Evolutionary conservation across 495 filamentous ascomycete species (phyloP).

Genomic region (Hapsidospora chrysogenum): DNA sequence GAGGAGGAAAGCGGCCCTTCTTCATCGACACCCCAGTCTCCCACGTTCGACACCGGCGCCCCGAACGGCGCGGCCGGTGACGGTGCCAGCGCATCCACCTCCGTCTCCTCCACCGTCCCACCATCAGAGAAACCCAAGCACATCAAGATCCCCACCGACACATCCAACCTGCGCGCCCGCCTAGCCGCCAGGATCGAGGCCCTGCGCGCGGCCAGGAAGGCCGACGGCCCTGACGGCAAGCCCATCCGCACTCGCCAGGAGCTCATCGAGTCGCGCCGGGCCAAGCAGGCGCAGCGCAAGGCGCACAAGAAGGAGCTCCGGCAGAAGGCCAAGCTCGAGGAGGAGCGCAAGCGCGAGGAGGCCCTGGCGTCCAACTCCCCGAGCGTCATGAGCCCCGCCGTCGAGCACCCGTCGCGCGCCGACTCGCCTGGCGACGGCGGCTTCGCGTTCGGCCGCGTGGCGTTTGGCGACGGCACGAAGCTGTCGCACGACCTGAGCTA

Average conservation of each 20-base stretch:
- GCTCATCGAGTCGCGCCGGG: slow-evolving; percentile 71
- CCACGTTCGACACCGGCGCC: slow-evolving; percentile 42
- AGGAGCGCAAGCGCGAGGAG: slow-evolving; percentile 50
- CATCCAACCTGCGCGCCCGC: slow-evolving; percentile 52
- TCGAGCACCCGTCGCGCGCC: slow-evolving; percentile 43
- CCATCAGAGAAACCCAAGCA: slow-evolving; percentile 37
- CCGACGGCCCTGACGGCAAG: slow-evolving; percentile 61
- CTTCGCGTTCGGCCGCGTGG: slow-evolving; percentile 73
- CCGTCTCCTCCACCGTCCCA: slow-evolving; percentile 51
- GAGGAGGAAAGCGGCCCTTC: slow-evolving; percentile 27
- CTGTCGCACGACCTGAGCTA: slow-evolving; percentile 47
- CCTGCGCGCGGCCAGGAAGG: slow-evolving; percentile 66
- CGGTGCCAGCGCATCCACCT: slow-evolving; percentile 47
- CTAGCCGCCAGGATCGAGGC: slow-evolving; percentile 66
- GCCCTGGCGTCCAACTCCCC: slow-evolving; percentile 46
- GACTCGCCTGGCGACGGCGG: slow-evolving; percentile 18
- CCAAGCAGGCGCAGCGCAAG: slow-evolving; percentile 72
- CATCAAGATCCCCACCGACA: slow-evolving; percentile 41
- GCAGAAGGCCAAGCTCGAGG: slow-evolving; percentile 56
- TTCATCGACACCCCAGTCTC: slow-evolving; percentile 38
- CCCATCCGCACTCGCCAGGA: slow-evolving; percentile 73
- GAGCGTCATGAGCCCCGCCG: slow-evolving; percentile 45
- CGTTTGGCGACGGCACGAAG: slow-evolving; percentile 70
- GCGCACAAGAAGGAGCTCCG: slow-evolving; percentile 73
- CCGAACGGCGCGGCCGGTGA: slow-evolving; percentile 18